A percentile compares a stretch with the other conserved stretches of the same genome.
Evolutionary conservation across 176 grass and related monocot species (phyloP).

Genomic region (Tillandsia fasciculata): DNA sequence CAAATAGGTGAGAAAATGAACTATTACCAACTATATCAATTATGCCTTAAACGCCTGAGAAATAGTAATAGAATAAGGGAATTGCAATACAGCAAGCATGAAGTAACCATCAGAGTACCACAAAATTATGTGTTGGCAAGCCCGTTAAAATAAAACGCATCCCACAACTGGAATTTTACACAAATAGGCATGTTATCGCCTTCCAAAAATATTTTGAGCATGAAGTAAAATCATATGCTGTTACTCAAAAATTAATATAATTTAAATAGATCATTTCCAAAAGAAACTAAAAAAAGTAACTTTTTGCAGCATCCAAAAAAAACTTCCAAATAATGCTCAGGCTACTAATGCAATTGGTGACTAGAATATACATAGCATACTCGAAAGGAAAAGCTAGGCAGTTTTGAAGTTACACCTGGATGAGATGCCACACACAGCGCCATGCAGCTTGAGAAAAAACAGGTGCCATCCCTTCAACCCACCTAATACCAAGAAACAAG

Average conservation of each 20-base stretch:
- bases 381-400: not conserved
- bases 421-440: slow-evolving; percentile 96
- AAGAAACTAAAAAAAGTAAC: not conserved
- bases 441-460: slow-evolving; percentile 96
- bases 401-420: slow-evolving; percentile 49
- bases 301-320: not conserved
- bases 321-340: no score
- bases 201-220: no score
- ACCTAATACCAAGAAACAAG: slow-evolving; percentile 29
- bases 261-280: not conserved
- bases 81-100: not conserved
- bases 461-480: slow-evolving; percentile 99
- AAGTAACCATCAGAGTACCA: not conserved
- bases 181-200: no score
- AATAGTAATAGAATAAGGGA: not conserved
- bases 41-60: not conserved
- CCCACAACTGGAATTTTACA: no score
- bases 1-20: slow-evolving; percentile 3
- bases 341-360: not conserved
- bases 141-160: not conserved
- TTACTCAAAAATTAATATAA: not conserved
- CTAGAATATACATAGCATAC: no score
- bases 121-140: not conserved
- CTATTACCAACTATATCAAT: not conserved
- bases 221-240: no score